A percentile compares a stretch with the other conserved stretches of the same genome.
Conservation (phyloP, 1,139 yeast genomes). For the Yamadazyma atmosphaerica region DNA sequence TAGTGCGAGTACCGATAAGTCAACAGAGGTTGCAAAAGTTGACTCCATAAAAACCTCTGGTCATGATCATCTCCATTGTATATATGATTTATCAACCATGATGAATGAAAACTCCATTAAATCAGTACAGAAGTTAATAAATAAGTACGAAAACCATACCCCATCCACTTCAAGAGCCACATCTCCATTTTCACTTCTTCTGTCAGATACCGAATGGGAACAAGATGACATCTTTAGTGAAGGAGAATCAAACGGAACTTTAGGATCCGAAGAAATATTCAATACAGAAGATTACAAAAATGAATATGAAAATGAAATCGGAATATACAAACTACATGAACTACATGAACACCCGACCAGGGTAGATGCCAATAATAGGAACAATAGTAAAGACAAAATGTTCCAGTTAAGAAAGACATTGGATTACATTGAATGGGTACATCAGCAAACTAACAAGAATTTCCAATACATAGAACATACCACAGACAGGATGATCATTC, state of each 20-base stretch:
- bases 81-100: background rate
- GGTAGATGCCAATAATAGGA: background rate
- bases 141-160: background rate
- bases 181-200: background rate
- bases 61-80: background rate
- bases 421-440: conserved; percentile 9
- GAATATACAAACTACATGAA: background rate
- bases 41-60: too few species aligned
- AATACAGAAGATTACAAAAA: background rate
- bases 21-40: conserved; percentile 2
- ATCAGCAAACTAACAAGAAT: conserved; percentile 9
- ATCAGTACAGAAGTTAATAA: background rate
- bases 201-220: conserved; percentile 1
- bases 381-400: background rate
- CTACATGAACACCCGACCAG: background rate
- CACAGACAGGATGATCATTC: conserved; percentile 2
- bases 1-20: background rate
- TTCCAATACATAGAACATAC: conserved; percentile 9
- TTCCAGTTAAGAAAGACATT: conserved; percentile 4
- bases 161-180: background rate
- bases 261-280: background rate
- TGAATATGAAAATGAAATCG: background rate
- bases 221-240: conserved; percentile 1
- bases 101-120: background rate
- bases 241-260: background rate